Percentiles rank a stretch among this genome's conserved stretches.
Conservation (phyloP, 208 protist genomes). For the Acanthamoeba sp. region DNA sequence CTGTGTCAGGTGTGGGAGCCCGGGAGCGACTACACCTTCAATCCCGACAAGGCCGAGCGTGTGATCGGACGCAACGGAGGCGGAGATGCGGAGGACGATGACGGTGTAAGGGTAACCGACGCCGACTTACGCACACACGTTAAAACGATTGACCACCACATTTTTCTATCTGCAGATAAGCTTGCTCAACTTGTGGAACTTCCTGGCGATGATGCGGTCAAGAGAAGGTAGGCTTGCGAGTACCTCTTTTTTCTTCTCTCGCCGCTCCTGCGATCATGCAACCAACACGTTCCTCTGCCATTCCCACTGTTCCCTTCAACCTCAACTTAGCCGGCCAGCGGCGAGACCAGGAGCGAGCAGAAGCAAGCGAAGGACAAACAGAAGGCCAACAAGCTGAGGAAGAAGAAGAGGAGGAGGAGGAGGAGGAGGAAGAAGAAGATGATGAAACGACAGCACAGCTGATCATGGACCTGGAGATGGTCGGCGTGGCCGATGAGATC, state of each 20-base stretch:
- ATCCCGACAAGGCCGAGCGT: background rate
- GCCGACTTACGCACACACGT: too few relatives aligned
- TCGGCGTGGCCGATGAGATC: background rate
- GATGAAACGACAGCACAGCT: background rate
- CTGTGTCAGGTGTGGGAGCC: slow-evolving; percentile 10
- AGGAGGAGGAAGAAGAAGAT: background rate
- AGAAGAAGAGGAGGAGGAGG: background rate
- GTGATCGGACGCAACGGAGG: background rate
- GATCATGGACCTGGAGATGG: slow-evolving; percentile 2
- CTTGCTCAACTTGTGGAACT: slow-evolving; percentile 17
- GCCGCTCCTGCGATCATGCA: too few relatives aligned
- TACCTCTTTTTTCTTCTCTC: too few relatives aligned
- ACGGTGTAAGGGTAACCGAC: background rate
- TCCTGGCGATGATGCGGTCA: background rate
- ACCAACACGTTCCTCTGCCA: too few relatives aligned
- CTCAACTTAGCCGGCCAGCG: background rate
- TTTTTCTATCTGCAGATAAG: background rate
- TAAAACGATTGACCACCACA: background rate
- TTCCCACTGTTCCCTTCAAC: too few relatives aligned
- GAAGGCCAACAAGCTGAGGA: background rate
- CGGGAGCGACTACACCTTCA: background rate
- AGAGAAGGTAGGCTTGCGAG: background rate
- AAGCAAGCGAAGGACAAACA: background rate
- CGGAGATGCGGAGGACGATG: background rate
- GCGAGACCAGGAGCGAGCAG: background rate